phyloP scores from a whole-genome alignment of 331 rosid genomes.

The Erythrophleum ivorense region DNA sequence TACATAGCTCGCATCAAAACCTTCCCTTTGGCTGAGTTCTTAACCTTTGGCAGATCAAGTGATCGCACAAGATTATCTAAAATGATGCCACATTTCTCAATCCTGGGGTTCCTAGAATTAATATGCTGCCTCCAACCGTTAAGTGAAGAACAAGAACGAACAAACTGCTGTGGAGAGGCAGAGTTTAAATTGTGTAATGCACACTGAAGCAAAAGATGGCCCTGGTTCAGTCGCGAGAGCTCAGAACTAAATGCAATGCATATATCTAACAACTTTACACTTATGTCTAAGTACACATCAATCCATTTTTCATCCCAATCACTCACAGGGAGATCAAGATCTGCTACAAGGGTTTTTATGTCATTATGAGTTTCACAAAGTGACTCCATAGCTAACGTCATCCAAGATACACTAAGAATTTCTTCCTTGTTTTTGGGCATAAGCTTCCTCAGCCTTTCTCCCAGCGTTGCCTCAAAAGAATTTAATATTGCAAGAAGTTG shows the following conservation, averaged over 20 bases:
- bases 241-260: constrained; percentile 84
- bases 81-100: constrained; percentile 67
- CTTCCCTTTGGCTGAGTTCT: constrained; percentile 91
- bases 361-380: constrained; percentile 76
- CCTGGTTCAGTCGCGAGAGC: constrained; percentile 78
- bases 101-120: constrained; percentile 57
- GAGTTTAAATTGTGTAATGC: constrained; percentile 63
- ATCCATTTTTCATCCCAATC: constrained; percentile 92
- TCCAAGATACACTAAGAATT: constrained; percentile 83
- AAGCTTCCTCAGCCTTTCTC: constrained; percentile 69
- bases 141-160: constrained; percentile 63
- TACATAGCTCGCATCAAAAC: constrained; percentile 91
- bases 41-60: constrained; percentile 84
- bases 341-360: constrained; percentile 55
- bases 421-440: constrained; percentile 67
- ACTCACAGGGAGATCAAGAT: constrained; percentile 70
- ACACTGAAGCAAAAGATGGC: constrained; percentile 69
- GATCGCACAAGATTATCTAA: constrained; percentile 70
- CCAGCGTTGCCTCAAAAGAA: constrained; percentile 67
- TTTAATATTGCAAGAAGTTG: constrained; percentile 53
- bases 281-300: constrained; percentile 85
- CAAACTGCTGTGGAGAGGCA: constrained; percentile 53
- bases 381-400: constrained; percentile 71
- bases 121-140: constrained; percentile 72
- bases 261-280: constrained; percentile 77